phyloP scores from a whole-genome alignment of 768 basidiomycete genomes.

The Lentinula aciculospora region DNA sequence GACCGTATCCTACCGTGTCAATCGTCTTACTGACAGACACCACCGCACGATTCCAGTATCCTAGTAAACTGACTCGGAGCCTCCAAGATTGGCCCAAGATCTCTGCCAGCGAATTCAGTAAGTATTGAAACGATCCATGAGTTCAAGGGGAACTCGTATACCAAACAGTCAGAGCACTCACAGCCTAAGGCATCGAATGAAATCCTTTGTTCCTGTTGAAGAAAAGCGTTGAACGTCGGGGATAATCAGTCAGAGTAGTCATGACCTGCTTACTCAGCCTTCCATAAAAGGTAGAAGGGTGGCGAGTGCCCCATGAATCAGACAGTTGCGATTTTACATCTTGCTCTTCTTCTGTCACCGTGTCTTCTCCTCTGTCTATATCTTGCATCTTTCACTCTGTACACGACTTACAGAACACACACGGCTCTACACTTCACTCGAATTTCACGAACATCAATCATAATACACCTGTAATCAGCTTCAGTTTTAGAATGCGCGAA shows the following conservation, averaged over 20 bases:
- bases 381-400: not conserved
- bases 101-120: too few species aligned
- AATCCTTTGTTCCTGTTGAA: not conserved
- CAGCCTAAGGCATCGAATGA: too few species aligned
- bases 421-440: not conserved
- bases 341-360: conserved; percentile 2
- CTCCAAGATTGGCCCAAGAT: too few species aligned
- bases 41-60: too few species aligned
- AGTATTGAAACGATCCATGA: too few species aligned
- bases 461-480: not conserved
- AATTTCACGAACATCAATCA: not conserved
- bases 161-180: too few species aligned
- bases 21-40: too few species aligned
- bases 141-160: too few species aligned
- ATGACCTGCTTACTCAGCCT: conserved; percentile 5
- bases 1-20: too few species aligned
- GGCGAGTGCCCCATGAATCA: conserved; percentile 1
- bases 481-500: conserved; percentile 82
- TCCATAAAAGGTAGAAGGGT: conserved; percentile 1
- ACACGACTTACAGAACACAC: not conserved
- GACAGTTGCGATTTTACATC: conserved; percentile 1
- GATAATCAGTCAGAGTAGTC: not conserved
- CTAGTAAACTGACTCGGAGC: too few species aligned
- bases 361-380: not conserved
- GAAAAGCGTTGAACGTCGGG: not conserved